Base-by-base conservation (phyloP, 2,329 filamentous ascomycete species). In the Aaosphaeria arxii region DNA sequence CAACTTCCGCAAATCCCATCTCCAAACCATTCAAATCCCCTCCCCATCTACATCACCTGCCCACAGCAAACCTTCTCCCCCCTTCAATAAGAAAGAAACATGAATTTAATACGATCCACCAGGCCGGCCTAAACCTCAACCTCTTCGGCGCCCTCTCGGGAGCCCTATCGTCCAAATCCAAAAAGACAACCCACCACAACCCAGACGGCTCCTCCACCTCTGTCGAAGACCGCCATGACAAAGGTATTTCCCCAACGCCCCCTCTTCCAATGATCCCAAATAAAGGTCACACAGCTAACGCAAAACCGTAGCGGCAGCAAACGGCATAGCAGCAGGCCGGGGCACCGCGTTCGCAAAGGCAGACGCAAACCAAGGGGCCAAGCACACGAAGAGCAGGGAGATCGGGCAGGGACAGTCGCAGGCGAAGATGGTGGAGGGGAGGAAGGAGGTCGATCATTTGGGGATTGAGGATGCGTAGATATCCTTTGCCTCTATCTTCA, bases 61-160 rank as follows among this genome's bases (percentile, higher is more conserved):
- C 44, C 11, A 24, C 17, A 24, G 17, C 17, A 24, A 24, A 24
- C 17, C 17, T 24, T 3, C 17, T 24, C 17, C 17, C 17, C 17
- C 17, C 17, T 24, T 24, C 17, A 24, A 24, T 24, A 24, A 24
- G 17, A 24, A 24, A 24, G 17, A 24, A 36, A n/a, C 33, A 36
- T 3, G 7, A 9, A n/a, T 9, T 36, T 36, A 36, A 36, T 9
- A 36, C 33, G 4, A 9, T 9, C 33, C 33, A 36, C n/a, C 40
- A 67, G 56, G 66, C 64, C 2, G 66, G 66, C 7, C 57, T 71
- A 42, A 71, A 66, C 46, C 55, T 71, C 42, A 70, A 70, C 49
- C 47, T 71, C 50, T 58, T 69, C 47, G 66, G 62, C 49, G 64
- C 67, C 41, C 60, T 70, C 6, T 61, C 56, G 11, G 66, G 66